A percentile compares a stretch with the other conserved stretches of the same genome.
Evolutionary conservation across 1,284 basidiomycete genomes (phyloP).

Genomic region (Thecaphora frezii): DNA sequence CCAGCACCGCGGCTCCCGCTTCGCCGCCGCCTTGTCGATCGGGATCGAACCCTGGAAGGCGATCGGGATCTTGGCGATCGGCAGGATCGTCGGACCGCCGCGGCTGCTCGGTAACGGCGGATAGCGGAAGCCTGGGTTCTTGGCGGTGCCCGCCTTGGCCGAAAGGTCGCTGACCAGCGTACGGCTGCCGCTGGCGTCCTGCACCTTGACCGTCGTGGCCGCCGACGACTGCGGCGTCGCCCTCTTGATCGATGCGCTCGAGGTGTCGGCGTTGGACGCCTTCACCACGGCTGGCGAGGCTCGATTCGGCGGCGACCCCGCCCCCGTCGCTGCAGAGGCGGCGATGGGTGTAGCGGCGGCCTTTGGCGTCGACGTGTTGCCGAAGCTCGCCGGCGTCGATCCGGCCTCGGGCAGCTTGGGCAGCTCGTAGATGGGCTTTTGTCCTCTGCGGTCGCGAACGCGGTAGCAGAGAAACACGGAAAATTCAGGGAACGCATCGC

Average conservation of each 20-base stretch:
- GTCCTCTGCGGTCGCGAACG: constrained; percentile 16
- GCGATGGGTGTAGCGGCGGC: not conserved
- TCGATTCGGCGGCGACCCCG: not conserved
- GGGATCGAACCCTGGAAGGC: constrained; percentile 37
- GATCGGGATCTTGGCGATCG: constrained; percentile 38
- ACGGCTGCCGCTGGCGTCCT: constrained; percentile 16
- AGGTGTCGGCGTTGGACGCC: not conserved
- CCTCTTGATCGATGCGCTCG: not conserved
- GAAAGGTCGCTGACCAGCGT: constrained; percentile 26
- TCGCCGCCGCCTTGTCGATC: constrained; percentile 22
- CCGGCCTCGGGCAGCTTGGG: constrained; percentile 19
- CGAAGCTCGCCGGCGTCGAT: constrained; percentile 29
- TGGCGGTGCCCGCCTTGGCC: constrained; percentile 27
- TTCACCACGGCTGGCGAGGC: not conserved
- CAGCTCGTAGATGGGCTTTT: constrained; percentile 53
- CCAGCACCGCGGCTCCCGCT: not conserved
- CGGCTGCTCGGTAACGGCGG: constrained; percentile 33
- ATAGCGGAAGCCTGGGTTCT: constrained; percentile 42
- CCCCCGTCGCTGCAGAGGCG: not conserved
- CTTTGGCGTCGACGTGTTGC: constrained; percentile 7
- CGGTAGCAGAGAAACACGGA: not conserved
- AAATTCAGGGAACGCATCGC: not conserved
- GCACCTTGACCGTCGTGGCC: constrained; percentile 23
- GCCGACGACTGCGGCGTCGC: not conserved
- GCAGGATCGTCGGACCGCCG: constrained; percentile 34